phyloP scores from a whole-genome alignment of 2,329 filamentous ascomycete genomes.

The Ceratocystis eucalypticola region DNA sequence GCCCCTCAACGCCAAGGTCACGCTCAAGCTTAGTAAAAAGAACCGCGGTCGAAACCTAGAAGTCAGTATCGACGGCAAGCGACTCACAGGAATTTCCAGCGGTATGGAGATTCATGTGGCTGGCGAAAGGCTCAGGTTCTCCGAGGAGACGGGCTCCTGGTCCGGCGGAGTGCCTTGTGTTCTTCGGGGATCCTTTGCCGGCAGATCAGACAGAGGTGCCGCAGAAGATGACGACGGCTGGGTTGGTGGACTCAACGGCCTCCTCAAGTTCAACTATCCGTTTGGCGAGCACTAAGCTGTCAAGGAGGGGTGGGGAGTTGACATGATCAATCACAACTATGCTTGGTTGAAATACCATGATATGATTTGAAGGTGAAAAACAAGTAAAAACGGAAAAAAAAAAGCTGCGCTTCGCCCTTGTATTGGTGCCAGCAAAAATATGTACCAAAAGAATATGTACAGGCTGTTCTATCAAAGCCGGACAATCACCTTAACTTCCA shows the following conservation, averaged over 20 bases:
- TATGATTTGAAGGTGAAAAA: not conserved
- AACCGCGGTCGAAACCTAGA: conserved; percentile 65
- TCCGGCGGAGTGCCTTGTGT: conserved; percentile 82
- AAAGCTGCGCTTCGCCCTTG: not conserved
- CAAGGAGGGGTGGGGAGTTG: not conserved
- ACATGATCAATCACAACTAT: not conserved
- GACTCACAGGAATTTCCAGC: conserved; percentile 52
- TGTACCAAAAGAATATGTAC: not conserved
- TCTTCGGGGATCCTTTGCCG: conserved; percentile 48
- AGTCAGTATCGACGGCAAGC: conserved; percentile 65
- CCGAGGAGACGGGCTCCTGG: conserved; percentile 73
- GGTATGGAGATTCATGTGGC: conserved; percentile 80
- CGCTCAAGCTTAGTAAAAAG: conserved; percentile 65
- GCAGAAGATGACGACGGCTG: conserved; percentile 73
- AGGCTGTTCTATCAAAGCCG: not conserved
- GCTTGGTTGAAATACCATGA: not conserved
- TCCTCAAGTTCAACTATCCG: conserved; percentile 95
- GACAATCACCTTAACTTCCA: not conserved
- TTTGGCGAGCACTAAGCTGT: conserved; percentile 45
- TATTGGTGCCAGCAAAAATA: not conserved
- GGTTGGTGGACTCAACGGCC: conserved; percentile 85
- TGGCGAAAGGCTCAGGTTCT: conserved; percentile 65
- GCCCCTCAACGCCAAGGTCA: conserved; percentile 72
- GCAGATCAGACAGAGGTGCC: conserved; percentile 18
- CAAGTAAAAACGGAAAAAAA: not conserved